Conservation (phyloP, 1,139 yeast genomes). For the Scheffersomyces cryptocercus region DNA sequence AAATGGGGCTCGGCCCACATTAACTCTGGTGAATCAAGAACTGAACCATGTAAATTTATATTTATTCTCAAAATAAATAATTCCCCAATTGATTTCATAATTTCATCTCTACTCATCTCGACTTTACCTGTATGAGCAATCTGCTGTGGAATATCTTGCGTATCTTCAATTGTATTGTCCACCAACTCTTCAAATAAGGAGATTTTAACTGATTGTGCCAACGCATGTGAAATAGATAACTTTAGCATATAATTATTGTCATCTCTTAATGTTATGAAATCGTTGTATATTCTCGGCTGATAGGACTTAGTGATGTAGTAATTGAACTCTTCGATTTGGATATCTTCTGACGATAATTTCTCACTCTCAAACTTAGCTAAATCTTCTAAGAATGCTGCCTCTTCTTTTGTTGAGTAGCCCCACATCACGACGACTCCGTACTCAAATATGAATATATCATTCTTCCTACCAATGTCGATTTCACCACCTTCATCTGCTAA, state of each 20-base stretch:
- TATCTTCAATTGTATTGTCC: constrained; percentile 93
- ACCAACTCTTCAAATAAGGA: constrained; percentile 93
- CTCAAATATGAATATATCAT: constrained; percentile 85
- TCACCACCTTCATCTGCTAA: constrained; percentile 95
- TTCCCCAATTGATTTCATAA: constrained; percentile 96
- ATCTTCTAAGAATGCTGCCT: constrained; percentile 77
- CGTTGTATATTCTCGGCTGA: constrained; percentile 94
- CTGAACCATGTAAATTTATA: constrained; percentile 92
- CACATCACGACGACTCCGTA: constrained; percentile 94
- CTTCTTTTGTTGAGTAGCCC: constrained; percentile 89
- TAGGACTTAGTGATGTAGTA: constrained; percentile 90
- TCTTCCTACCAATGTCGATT: constrained; percentile 75
- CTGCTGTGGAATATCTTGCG: constrained; percentile 95
- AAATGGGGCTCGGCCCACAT: constrained; percentile 99
- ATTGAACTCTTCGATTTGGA: constrained; percentile 91
- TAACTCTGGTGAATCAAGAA: constrained; percentile 91
- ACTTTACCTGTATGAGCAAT: constrained; percentile 94
- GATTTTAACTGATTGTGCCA: constrained; percentile 90
- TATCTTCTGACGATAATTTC: constrained; percentile 85
- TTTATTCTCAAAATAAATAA: constrained; percentile 86
- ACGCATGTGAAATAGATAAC: constrained; percentile 84
- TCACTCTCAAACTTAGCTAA: constrained; percentile 88
- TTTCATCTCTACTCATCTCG: constrained; percentile 89
- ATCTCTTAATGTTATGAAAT: constrained; percentile 87
- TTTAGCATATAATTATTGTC: constrained; percentile 90